A percentile compares a stretch with the other conserved stretches of the same genome.
phyloP scores from a whole-genome alignment of 805 yeast species.

The Clavispora carvajalis region DNA sequence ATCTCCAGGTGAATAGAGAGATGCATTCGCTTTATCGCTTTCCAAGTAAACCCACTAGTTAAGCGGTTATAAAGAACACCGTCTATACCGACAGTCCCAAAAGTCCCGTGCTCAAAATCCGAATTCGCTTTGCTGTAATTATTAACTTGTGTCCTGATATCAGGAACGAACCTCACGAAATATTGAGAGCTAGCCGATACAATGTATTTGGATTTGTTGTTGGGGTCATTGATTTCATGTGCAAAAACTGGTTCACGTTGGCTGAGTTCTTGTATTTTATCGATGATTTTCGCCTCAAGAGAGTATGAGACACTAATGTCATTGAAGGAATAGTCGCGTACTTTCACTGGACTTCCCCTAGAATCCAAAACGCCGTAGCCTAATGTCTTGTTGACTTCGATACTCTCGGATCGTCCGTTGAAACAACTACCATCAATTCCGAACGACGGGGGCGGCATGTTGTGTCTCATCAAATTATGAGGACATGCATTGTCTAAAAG shows the following conservation, averaged over 20 bases:
- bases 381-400: conserved; percentile 34
- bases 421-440: conserved; percentile 38
- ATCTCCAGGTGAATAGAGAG: conserved; percentile 33
- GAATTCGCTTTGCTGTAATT: conserved; percentile 21
- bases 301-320: conserved; percentile 45
- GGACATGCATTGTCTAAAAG: conserved; percentile 49
- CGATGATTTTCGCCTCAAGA: conserved; percentile 52
- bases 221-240: conserved; percentile 34
- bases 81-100: conserved; percentile 28
- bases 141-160: conserved; percentile 25
- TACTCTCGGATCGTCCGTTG: conserved; percentile 26
- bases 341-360: conserved; percentile 49
- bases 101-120: conserved; percentile 23
- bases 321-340: conserved; percentile 42
- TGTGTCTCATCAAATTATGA: conserved; percentile 35
- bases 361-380: conserved; percentile 53
- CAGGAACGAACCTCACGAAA: conserved; percentile 36
- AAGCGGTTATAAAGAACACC: conserved; percentile 27
- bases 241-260: conserved; percentile 25
- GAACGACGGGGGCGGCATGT: conserved; percentile 39
- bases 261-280: conserved; percentile 31
- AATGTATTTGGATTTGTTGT: conserved; percentile 27
- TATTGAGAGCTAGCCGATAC: conserved; percentile 33
- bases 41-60: conserved; percentile 29
- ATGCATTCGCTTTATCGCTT: conserved; percentile 22